These are phyloP conservation scores for Ogataea angusta DNA, from an alignment of 805 yeast species.

Conservation along the genomic window DNA sequence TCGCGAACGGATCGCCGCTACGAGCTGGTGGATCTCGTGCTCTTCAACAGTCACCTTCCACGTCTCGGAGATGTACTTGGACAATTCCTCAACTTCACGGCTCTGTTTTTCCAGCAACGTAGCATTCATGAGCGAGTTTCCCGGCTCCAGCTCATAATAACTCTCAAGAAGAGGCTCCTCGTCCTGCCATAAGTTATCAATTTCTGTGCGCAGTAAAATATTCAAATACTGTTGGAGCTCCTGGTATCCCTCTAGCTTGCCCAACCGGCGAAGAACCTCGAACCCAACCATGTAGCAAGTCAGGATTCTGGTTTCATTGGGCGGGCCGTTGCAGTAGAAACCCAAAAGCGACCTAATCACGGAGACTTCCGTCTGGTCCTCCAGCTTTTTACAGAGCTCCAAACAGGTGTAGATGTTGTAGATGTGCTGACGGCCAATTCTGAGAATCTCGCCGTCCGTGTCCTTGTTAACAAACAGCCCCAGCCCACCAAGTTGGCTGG, in stretches of 20 bases:
- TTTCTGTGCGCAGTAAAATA: slow-evolving; percentile 33
- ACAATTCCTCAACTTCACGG: slow-evolving; percentile 17
- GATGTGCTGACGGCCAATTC: slow-evolving; percentile 35
- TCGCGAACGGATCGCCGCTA: slow-evolving; percentile 53
- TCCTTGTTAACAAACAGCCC: slow-evolving; percentile 31
- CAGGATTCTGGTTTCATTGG: slow-evolving; percentile 27
- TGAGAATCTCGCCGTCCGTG: slow-evolving; percentile 32
- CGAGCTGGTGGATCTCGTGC: slow-evolving; percentile 20
- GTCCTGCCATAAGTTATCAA: slow-evolving; percentile 27
- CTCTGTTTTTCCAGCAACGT: slow-evolving; percentile 12
- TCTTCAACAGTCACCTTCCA: slow-evolving; percentile 11
- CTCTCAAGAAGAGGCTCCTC: slow-evolving; percentile 28
- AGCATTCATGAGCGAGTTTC: slow-evolving; percentile 13
- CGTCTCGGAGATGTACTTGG: slow-evolving; percentile 17
- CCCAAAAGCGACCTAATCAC: slow-evolving; percentile 20
- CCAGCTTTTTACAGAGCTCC: slow-evolving; percentile 14
- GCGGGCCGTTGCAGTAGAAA: slow-evolving; percentile 15
- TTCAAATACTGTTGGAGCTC: slow-evolving; percentile 30
- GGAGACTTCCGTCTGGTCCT: slow-evolving; percentile 12
- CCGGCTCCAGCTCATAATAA: slow-evolving; percentile 12
- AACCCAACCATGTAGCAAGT: slow-evolving; percentile 25
- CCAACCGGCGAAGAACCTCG: slow-evolving; percentile 11
- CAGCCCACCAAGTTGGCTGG: slow-evolving; percentile 32
- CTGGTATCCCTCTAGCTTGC: not conserved
- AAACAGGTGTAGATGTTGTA: slow-evolving; percentile 34